Conservation (phyloP, 2,329 filamentous ascomycete genomes). For the Ceratocystis alfenasii region DNA sequence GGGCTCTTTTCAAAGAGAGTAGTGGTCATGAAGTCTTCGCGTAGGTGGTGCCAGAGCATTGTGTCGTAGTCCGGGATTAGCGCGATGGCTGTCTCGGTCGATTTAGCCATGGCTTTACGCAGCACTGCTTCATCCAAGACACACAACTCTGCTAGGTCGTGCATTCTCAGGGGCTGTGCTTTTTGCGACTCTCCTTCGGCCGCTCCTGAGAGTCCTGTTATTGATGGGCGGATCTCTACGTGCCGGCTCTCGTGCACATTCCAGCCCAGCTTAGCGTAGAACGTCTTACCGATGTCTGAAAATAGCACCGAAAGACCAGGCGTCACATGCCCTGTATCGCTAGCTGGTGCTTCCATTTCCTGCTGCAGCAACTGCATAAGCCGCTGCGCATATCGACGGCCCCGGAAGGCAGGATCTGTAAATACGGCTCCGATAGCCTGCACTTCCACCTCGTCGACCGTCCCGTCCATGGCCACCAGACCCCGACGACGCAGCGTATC, state of each 20-base stretch:
- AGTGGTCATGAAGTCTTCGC: conserved; percentile 65
- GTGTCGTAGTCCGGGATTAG: conserved; percentile 50
- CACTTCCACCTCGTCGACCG: conserved; percentile 34
- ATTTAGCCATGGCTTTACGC: conserved; percentile 37
- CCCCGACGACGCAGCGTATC: conserved; percentile 52
- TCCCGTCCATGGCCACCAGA: conserved; percentile 26
- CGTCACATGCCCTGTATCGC: conserved; percentile 28
- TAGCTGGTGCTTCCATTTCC: conserved; percentile 20
- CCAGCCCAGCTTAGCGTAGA: conserved; percentile 72
- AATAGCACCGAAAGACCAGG: conserved; percentile 64
- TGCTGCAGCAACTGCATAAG: conserved; percentile 51
- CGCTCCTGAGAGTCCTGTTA: conserved; percentile 23
- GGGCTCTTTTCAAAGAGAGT: conserved; percentile 46
- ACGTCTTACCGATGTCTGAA: conserved; percentile 74
- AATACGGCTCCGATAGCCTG: conserved; percentile 77
- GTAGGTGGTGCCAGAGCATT: conserved; percentile 64
- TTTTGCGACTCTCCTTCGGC: background rate
- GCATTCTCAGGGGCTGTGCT: conserved; percentile 39
- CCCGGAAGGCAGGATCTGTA: conserved; percentile 53
- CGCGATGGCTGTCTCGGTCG: conserved; percentile 34
- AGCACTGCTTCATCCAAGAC: conserved; percentile 52
- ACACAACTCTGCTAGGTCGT: conserved; percentile 51
- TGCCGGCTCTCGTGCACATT: conserved; percentile 60
- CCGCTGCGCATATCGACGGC: conserved; percentile 62
- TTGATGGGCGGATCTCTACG: conserved; percentile 45